These are phyloP conservation scores for Artemisia argyi DNA, from an alignment of 129 eudicot species.

Conservation along the genomic window DNA sequence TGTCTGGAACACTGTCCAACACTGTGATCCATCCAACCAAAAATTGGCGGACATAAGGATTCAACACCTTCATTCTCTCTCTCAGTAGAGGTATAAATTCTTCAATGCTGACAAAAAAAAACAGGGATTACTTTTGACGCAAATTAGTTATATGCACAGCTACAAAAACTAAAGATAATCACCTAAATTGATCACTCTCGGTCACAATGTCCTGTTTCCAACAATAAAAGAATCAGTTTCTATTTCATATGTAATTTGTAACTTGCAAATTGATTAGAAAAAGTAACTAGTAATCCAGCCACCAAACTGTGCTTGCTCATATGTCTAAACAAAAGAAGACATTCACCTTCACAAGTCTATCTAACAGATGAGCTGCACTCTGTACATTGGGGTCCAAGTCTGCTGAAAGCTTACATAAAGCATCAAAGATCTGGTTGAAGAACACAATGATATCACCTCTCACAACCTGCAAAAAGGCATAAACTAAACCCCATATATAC, in stretches of 20 bases:
- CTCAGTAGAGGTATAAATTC: slow-evolving; percentile 94
- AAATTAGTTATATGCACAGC: slow-evolving; percentile 6
- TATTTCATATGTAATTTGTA: slow-evolving; percentile 17
- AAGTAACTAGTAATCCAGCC: neutral
- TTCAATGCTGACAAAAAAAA: slow-evolving; percentile 88
- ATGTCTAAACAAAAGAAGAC: slow-evolving; percentile 3
- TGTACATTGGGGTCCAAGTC: slow-evolving; percentile 97
- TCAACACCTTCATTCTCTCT: slow-evolving; percentile 96
- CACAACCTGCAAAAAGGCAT: slow-evolving; percentile 75
- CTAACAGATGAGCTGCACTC: slow-evolving; percentile 98
- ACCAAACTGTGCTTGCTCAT: too few relatives aligned
- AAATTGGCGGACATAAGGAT: slow-evolving; percentile 95
- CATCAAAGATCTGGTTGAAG: slow-evolving; percentile 96
- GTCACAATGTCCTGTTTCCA: slow-evolving; percentile 87
- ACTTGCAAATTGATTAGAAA: slow-evolving; percentile 9
- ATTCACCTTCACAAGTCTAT: slow-evolving; percentile 87
- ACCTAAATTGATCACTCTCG: slow-evolving; percentile 97
- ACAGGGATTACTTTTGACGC: neutral
- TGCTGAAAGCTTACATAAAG: slow-evolving; percentile 92
- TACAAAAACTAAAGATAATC: slow-evolving; percentile 17
- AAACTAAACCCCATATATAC: slow-evolving; percentile 27
- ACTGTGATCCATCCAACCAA: slow-evolving; percentile 98
- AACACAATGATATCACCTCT: slow-evolving; percentile 94
- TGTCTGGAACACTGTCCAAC: slow-evolving; percentile 96
- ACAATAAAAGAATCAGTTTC: slow-evolving; percentile 25